Evolutionary conservation across 192 early-diverging fungal genomes (phyloP), one percentile per base, ranked within the genome.

Genomic region (Linnemannia exigua): DNA sequence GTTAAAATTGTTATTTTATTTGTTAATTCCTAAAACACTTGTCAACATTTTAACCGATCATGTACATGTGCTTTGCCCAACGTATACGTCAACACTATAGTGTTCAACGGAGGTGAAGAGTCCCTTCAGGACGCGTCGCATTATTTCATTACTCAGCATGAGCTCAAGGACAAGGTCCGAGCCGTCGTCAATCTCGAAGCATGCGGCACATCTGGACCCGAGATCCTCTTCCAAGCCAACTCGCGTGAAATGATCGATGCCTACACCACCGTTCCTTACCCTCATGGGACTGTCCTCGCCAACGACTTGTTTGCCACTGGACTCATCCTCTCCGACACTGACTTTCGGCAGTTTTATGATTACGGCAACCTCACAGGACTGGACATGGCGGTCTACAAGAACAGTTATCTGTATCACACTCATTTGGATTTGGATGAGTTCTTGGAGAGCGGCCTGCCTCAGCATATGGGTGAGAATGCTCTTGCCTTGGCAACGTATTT

Each of bases 141-240:
- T 79, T 91, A 89, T 5, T 95, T 95, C 77, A 92, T 94, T 69
- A 92, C 90, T 0, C 88, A 80, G 75, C 91, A 92, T 76, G 86
- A 89, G 52, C 72, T 90, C 14, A 90, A 89, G 67, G 88, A 90
- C 72, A 86, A 77, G 14, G 89, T 94, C 35, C 85, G 89, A n/a
- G 88, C 91, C 4, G 92, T 95, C 5, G 87, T 95, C 19, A 95
- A 95, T 72, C 87, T 95, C 33, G 95, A 95, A 74, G 92, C 93
- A 3, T 92, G 92, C 86, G 95, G 95, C 25, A 89, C 91, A 17
- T 88, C 79, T 33, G 95, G 95, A 9, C 79, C 82, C 17, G 92
- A 93, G 74, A 92, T 94, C 76, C 80, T 95, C 38, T 95, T 95
- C 87, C 94, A 95, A 80, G 93, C 93, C 52, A 95, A 94, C 71